A percentile compares a stretch with the other conserved stretches of the same genome.
Evolutionary conservation across 2,329 filamentous ascomycete genomes (phyloP).

Genomic region (Torrubiellomyces zombiae): DNA sequence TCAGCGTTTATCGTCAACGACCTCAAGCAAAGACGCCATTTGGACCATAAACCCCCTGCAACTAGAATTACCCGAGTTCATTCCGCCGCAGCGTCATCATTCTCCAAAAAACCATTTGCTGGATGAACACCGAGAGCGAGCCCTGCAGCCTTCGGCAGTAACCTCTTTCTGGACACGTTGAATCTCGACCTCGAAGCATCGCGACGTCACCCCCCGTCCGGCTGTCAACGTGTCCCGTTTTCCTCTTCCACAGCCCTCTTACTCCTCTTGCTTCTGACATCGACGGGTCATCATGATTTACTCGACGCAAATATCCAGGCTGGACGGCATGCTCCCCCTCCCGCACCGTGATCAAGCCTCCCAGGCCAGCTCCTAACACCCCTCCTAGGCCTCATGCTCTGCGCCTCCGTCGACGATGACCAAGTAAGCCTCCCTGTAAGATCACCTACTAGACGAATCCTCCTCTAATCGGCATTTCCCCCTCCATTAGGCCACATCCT

Average conservation of each 20-base stretch:
- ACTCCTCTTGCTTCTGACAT: no score
- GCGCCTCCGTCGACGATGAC: conserved; percentile 86
- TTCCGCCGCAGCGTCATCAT: no score
- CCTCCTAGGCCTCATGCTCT: conserved; percentile 69
- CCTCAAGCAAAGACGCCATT: no score
- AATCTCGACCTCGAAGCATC: no score
- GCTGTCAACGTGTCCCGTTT: conserved; percentile 1
- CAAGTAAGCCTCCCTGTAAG: conserved; percentile 41
- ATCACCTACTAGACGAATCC: conserved; percentile 1
- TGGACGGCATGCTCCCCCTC: conserved; percentile 50
- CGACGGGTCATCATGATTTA: conserved; percentile 48
- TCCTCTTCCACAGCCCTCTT: conserved; percentile 1
- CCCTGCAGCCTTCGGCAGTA: no score
- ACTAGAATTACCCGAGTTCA: no score
- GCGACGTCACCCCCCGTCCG: conserved; percentile 7
- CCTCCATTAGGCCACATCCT: no score
- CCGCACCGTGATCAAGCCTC: conserved; percentile 1
- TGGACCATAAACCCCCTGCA: no score
- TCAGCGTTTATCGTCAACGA: no score
- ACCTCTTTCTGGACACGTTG: conserved; percentile 11
- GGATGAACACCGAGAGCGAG: no score
- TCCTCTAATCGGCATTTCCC: background rate
- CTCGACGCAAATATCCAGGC: conserved; percentile 84
- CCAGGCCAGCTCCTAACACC: conserved; percentile 6
- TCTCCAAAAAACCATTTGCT: no score